phyloP scores from a whole-genome alignment of 1,284 basidiomycete genomes.

The Vanrija humicola region DNA sequence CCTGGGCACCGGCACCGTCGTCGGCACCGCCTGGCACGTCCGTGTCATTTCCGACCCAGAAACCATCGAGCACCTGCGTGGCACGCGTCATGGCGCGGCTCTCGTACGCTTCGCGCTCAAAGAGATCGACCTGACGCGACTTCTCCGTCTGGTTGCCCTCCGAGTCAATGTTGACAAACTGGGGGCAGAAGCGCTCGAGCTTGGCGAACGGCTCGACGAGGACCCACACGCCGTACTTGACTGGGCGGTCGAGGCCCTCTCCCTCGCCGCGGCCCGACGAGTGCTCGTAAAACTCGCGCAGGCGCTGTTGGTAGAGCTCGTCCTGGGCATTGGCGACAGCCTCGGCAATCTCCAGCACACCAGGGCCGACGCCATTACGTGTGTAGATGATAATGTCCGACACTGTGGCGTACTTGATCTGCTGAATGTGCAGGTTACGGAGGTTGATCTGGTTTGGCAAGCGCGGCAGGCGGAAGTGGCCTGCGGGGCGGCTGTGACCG shows the following conservation, averaged over 20 bases:
- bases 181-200: conserved; percentile 53
- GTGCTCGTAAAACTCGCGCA: conserved; percentile 39
- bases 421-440: conserved; percentile 49
- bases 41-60: conserved; percentile 54
- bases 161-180: conserved; percentile 55
- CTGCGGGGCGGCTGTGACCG: conserved; percentile 3
- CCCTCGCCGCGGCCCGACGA: conserved; percentile 18
- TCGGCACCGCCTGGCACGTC: conserved; percentile 46
- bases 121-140: conserved; percentile 52
- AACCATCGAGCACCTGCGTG: conserved; percentile 64
- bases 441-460: conserved; percentile 47
- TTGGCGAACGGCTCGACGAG: conserved; percentile 61
- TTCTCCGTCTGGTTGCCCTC: conserved; percentile 45
- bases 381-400: conserved; percentile 87
- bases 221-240: conserved; percentile 82
- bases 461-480: conserved; percentile 36
- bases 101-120: conserved; percentile 48
- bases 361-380: conserved; percentile 49
- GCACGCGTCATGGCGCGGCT: conserved; percentile 60
- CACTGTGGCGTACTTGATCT: conserved; percentile 77
- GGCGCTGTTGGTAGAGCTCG: conserved; percentile 37
- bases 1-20: conserved; percentile 30
- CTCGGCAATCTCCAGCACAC: conserved; percentile 54
- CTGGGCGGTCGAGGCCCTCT: conserved; percentile 48
- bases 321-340: conserved; percentile 46